Conservation (phyloP, 805 yeast species). For the Teunomyces aglyptinius region DNA sequence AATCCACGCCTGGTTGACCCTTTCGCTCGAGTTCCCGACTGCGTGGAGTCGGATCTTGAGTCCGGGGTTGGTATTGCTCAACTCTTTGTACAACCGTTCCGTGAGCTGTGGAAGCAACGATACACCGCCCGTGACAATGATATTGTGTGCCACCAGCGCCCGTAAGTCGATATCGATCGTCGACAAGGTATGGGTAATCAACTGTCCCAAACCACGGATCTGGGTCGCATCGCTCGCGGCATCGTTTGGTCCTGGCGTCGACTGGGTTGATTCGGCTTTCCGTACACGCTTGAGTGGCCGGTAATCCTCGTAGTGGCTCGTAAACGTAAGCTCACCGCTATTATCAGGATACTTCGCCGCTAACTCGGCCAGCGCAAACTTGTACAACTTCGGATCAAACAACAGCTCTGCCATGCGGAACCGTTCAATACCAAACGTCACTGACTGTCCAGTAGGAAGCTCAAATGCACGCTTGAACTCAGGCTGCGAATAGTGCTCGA, state of each 20-base stretch:
- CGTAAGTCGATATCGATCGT: constrained; percentile 77
- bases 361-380: constrained; percentile 22
- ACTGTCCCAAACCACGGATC: constrained; percentile 54
- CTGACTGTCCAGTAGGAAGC: constrained; percentile 70
- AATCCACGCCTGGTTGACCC: constrained; percentile 82
- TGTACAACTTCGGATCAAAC: constrained; percentile 57
- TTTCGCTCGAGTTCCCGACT: constrained; percentile 72
- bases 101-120: constrained; percentile 79
- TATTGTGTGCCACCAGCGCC: constrained; percentile 83
- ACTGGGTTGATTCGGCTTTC: constrained; percentile 38
- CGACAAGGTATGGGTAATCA: constrained; percentile 55
- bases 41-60: constrained; percentile 81
- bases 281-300: constrained; percentile 67
- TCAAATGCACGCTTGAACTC: constrained; percentile 55
- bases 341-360: constrained; percentile 32
- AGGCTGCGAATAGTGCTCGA: constrained; percentile 24
- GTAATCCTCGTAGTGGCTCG: constrained; percentile 56
- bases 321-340: constrained; percentile 53
- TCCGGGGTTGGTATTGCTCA: constrained; percentile 73
- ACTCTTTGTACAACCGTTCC: constrained; percentile 70
- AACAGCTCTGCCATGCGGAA: constrained; percentile 68
- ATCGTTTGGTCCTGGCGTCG: constrained; percentile 21
- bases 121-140: constrained; percentile 82
- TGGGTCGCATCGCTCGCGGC: constrained; percentile 9
- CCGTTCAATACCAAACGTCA: constrained; percentile 61